Evolutionary conservation across 192 early-diverging fungal species (phyloP).

Genomic region (Obelidium mucronatum): DNA sequence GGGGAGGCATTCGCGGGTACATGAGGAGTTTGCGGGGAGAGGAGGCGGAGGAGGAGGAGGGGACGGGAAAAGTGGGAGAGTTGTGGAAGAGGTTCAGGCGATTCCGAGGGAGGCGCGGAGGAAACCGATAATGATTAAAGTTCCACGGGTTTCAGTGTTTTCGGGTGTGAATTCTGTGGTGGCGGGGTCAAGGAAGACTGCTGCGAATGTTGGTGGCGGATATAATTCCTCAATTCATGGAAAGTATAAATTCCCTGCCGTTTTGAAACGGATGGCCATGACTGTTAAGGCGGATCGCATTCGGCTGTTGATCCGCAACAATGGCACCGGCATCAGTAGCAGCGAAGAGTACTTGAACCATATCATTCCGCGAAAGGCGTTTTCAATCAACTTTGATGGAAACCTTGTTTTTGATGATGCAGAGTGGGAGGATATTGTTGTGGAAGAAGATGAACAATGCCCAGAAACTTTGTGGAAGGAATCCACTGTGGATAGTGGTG

Average conservation of each 20-base stretch:
- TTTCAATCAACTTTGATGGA: not conserved
- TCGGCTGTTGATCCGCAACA: not conserved
- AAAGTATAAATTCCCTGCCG: not conserved
- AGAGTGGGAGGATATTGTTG: conserved; percentile 1
- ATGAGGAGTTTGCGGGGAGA: not conserved
- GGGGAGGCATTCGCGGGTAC: not conserved
- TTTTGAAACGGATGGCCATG: not conserved
- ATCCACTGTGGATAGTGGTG: not conserved
- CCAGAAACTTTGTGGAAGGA: too few species aligned
- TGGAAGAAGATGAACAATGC: not conserved
- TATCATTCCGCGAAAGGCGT: not conserved
- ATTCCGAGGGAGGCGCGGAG: not conserved
- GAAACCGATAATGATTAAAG: not conserved
- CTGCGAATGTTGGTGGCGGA: too few species aligned
- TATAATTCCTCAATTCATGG: too few species aligned
- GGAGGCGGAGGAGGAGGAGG: not conserved
- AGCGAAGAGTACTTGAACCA: not conserved
- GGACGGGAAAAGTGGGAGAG: not conserved
- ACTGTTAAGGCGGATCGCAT: not conserved
- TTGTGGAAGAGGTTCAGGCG: not conserved
- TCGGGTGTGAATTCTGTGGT: not conserved
- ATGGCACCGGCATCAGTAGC: not conserved
- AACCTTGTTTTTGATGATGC: not conserved
- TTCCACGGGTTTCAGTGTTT: not conserved
- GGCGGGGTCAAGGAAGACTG: too few species aligned